phyloP scores from a whole-genome alignment of 495 filamentous ascomycete genomes.

The Podospora conica region DNA sequence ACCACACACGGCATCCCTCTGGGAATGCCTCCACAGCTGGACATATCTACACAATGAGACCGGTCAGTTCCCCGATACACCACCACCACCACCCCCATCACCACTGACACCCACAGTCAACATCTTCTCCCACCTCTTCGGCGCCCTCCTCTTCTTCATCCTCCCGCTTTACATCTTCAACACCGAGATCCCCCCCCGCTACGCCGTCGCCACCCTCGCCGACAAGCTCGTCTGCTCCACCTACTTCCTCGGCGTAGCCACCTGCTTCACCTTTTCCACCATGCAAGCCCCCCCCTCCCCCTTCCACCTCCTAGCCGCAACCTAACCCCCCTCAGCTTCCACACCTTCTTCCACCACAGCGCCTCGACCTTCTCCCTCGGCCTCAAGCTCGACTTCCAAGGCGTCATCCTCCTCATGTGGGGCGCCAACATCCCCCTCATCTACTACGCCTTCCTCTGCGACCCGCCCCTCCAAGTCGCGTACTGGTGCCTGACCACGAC shows the following conservation, averaged over 20 bases:
- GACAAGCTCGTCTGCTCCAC: slow-evolving; percentile 42
- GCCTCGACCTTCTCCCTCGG: slow-evolving; percentile 30
- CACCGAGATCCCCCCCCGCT: slow-evolving; percentile 26
- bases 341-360: slow-evolving; percentile 48
- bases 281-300: slow-evolving; percentile 19
- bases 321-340: slow-evolving; percentile 28
- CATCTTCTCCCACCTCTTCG: slow-evolving; percentile 47
- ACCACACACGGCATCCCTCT: slow-evolving; percentile 17
- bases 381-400: slow-evolving; percentile 45
- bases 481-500: slow-evolving; percentile 37
- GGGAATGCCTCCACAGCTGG: slow-evolving; percentile 32
- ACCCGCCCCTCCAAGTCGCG: slow-evolving; percentile 22
- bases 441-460: slow-evolving; percentile 46
- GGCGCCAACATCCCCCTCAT: slow-evolving; percentile 45
- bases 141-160: slow-evolving; percentile 39
- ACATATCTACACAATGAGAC: slow-evolving; percentile 45
- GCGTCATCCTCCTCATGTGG: slow-evolving; percentile 51
- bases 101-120: slow-evolving; percentile 32
- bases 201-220: slow-evolving; percentile 21
- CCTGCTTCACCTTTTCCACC: slow-evolving; percentile 48
- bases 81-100: background rate
- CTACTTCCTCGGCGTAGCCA: slow-evolving; percentile 45
- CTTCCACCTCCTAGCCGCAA: background rate
- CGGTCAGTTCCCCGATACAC: slow-evolving; percentile 15
- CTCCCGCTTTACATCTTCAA: slow-evolving; percentile 37